Evolutionary conservation across 2,329 filamentous ascomycete species (phyloP), one percentile per base, ranked within the genome.

Genomic region (Drechslerella dactyloides): DNA sequence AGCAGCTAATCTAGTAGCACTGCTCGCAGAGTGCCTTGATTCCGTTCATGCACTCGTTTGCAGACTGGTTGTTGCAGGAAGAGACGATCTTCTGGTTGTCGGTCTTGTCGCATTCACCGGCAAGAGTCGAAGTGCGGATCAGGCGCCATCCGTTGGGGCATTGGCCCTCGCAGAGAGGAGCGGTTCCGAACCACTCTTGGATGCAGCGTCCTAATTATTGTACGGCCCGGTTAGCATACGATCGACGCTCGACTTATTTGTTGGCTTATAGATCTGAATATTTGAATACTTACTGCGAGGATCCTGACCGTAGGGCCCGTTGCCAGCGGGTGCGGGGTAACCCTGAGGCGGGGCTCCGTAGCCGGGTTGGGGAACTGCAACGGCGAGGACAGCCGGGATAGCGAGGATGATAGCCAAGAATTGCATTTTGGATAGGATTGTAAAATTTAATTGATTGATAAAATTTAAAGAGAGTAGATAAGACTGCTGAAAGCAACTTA

Each of bases 131-230:
- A 4, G 52, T 59, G 11, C 55, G 48, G 48, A 64, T 57, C 30
- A 63, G 51, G 30, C 35, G 21, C 69, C 69, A 73, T n/a, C 62
- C 69, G 10, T 54, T n/a, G 17, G 61, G 69, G 51, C 69, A 73
- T 54, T 44, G 15, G 17, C 69, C 69, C 33, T 35, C 30, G 56
- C 69, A 73, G 17, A 61, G 5, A n/a, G 69, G 69, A n/a, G 69
- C 69, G 17, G 69, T 73, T 17, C 69, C 69, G 50, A 73, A 73
- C 69, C 69, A 73, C 50, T 66, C 57, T 46, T 73, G 69, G 11
- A 66, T 66, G 56, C 62, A 73, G 48, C 63, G 66, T 21, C 55
- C 66, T 70, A 48, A 30, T 4, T 6, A 27, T n/a, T 3, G 19
- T 10, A 42, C 1, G 17, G 37, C 13, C 17, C 19, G 11, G 57